Conservation (phyloP, 2,329 filamentous ascomycete genomes). For the Claviceps citrina region DNA sequence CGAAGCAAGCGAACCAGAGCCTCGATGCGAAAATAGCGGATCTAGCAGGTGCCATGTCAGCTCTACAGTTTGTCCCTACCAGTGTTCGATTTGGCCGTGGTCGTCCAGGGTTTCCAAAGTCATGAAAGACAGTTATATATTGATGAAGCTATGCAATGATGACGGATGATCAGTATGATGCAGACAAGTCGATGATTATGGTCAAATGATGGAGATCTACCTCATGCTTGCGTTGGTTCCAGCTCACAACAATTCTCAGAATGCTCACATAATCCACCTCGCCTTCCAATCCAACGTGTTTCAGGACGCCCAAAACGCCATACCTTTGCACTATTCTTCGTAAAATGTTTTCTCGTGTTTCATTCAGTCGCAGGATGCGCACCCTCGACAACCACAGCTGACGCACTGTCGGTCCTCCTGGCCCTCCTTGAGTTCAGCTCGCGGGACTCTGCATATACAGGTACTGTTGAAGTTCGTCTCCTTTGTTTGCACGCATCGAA, state of each 20-base stretch:
- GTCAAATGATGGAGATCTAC: slow-evolving; percentile 22
- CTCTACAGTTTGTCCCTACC: slow-evolving; percentile 54
- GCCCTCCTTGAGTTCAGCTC: slow-evolving; percentile 75
- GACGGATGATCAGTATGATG: slow-evolving; percentile 18
- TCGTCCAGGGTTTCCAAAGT: slow-evolving; percentile 37
- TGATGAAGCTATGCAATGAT: slow-evolving; percentile 11
- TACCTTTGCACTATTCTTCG: background rate
- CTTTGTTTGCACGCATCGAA: slow-evolving; percentile 96
- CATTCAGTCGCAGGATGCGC: slow-evolving; percentile 62
- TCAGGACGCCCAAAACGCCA: slow-evolving; percentile 9
- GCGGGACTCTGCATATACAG: slow-evolving; percentile 90
- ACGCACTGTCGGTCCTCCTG: slow-evolving; percentile 77
- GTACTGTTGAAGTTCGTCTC: slow-evolving; percentile 98
- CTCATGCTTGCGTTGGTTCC: slow-evolving; percentile 12
- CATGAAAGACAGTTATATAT: slow-evolving; percentile 15
- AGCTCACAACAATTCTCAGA: background rate
- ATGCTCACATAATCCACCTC: slow-evolving; percentile 1
- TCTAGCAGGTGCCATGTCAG: slow-evolving; percentile 52
- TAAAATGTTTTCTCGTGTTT: background rate
- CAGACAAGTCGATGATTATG: slow-evolving; percentile 14
- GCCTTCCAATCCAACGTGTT: background rate
- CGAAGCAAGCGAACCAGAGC: slow-evolving; percentile 10
- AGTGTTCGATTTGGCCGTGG: slow-evolving; percentile 50
- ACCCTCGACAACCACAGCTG: slow-evolving; percentile 85
- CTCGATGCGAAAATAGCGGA: slow-evolving; percentile 44